Base-by-base conservation (phyloP, 192 early-diverging fungal species). In the Podila epicladia region DNA sequence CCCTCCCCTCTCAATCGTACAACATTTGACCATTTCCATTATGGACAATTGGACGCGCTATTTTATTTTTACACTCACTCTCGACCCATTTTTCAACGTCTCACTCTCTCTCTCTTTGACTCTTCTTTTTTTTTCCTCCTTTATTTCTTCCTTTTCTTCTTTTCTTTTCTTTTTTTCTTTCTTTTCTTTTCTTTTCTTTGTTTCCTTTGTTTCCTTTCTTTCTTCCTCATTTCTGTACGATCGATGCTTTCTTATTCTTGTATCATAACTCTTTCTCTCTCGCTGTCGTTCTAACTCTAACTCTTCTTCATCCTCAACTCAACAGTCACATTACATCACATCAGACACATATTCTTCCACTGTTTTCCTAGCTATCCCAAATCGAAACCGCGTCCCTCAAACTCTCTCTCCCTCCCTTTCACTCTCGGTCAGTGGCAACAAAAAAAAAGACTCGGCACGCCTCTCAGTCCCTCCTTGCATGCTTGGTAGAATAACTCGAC, bases 41-140 rank as follows among this genome's bases (percentile, higher is more conserved):
- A 33, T 37, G 9, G 35, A 37, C 35, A 4, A 37, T 37, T 45
- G 12, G 41, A 45, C 41, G 15, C 41, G 41, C 41, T 12, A 41
- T 41, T 37, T 45, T 45, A 45, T 45, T 45, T 45, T 45, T 45
- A 45, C 41, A 45, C 3, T 45, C 41, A 15, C 13, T 45, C 41
- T 45, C 41, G 41, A 45, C 41, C 15, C 41, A 45, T 31, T 29
- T 24, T 17, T 12, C 13, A 22, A 45, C 49, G 26, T 20, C 64
- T 55, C 26, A 55, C n/a, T 66, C 29, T 66, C 50, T 20, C 64
- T 65, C 64, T 32, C 28, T 20, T 26, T 31, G 22, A 22, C 35
- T 26, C n/a, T 26, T 7, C 19, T 26, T 17, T 28, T 62, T 20
- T 63, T n/a, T 41, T 35, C 19, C 38, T 63, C 41, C n/a, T 24